Evolutionary conservation across 352 stramenopile species (phyloP).

Genomic region (Globisporangium cederbergense): DNA sequence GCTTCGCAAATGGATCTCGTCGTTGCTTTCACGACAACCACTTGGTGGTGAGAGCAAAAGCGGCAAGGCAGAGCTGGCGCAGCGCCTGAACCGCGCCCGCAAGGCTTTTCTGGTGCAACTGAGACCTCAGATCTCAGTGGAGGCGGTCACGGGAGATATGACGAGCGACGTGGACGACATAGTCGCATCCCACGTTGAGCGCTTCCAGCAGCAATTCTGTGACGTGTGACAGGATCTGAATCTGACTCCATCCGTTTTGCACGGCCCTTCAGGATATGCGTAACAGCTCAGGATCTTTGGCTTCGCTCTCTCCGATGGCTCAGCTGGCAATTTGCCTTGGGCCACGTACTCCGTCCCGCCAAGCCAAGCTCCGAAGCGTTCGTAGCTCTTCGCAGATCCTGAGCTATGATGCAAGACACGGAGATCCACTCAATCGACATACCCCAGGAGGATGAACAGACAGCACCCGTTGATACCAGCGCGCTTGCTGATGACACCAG

Average conservation of each 20-base stretch:
- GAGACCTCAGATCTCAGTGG: conserved; percentile 10
- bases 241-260: not conserved
- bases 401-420: conserved; percentile 10
- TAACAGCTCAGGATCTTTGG: conserved; percentile 1
- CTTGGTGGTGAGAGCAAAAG: conserved; percentile 13
- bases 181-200: conserved; percentile 3
- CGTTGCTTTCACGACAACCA: conserved; percentile 23
- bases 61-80: conserved; percentile 22
- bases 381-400: not conserved
- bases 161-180: not conserved
- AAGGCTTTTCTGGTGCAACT: conserved; percentile 40
- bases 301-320: not conserved
- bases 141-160: not conserved
- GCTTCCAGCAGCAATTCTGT: conserved; percentile 9
- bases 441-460: not conserved
- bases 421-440: conserved; percentile 13
- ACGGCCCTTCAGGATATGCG: not conserved
- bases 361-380: not conserved
- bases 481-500: not conserved
- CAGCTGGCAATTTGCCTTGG: conserved; percentile 1
- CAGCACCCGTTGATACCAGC: too few species aligned
- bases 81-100: conserved; percentile 36
- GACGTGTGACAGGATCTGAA: not conserved
- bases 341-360: not conserved
- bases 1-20: conserved; percentile 56